phyloP scores from a whole-genome alignment of 768 basidiomycete genomes.

The Mycena kentingensis region DNA sequence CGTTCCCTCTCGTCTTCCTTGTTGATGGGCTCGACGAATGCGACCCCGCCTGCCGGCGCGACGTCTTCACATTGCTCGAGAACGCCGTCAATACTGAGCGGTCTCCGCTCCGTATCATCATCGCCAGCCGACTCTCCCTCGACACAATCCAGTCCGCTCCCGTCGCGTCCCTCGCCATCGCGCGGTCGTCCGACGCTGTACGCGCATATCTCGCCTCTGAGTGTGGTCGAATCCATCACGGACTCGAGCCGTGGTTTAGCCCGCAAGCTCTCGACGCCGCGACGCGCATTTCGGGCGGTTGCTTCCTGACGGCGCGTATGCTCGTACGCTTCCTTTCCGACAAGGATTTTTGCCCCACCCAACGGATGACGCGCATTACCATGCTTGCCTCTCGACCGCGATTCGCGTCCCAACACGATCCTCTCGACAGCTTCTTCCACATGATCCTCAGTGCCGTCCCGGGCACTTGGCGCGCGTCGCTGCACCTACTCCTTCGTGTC shows the following conservation, averaged over 20 bases:
- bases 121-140: conserved; percentile 1
- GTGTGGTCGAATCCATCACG: conserved; percentile 3
- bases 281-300: conserved; percentile 9
- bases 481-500: conserved; percentile 12
- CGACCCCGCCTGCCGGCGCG: conserved; percentile 5
- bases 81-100: not conserved
- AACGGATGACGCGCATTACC: conserved; percentile 3
- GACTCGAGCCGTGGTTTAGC: conserved; percentile 1
- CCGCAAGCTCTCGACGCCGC: not conserved
- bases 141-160: not conserved
- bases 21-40: conserved; percentile 17
- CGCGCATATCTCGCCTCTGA: conserved; percentile 9
- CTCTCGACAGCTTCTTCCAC: conserved; percentile 13
- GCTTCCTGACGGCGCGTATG: conserved; percentile 15
- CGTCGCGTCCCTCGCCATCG: conserved; percentile 7
- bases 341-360: not conserved
- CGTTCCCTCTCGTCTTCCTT: conserved; percentile 6
- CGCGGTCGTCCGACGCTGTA: conserved; percentile 13
- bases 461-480: not conserved
- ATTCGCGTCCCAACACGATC: not conserved
- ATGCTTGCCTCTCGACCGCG: not conserved
- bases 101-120: conserved; percentile 2
- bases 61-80: conserved; percentile 7
- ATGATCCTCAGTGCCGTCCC: conserved; percentile 11
- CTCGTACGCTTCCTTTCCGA: conserved; percentile 14